Evolutionary conservation across 2,329 filamentous ascomycete genomes (phyloP).

Genomic region (Nemania diffusa): DNA sequence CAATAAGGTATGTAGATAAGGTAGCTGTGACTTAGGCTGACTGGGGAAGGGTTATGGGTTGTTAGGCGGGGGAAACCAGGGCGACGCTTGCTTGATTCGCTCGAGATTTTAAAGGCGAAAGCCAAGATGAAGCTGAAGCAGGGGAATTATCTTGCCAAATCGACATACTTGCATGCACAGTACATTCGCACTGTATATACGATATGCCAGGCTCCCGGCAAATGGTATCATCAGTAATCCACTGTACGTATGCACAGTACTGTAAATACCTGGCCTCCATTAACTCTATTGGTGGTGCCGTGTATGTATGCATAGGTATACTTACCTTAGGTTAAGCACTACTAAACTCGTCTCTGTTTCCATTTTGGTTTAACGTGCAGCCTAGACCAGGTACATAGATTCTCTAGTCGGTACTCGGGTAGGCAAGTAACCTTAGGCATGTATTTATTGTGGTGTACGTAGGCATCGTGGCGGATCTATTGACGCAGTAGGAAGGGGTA

Average conservation of each 20-base stretch:
- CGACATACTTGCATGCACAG: neutral
- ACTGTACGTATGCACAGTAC: neutral
- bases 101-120: constrained; percentile 18
- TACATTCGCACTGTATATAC: neutral
- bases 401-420: neutral
- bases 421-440: neutral
- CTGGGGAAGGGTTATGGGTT: constrained; percentile 5
- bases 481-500: constrained; percentile 14
- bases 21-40: constrained; percentile 9
- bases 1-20: neutral
- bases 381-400: neutral
- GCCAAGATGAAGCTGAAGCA: constrained; percentile 28
- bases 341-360: neutral
- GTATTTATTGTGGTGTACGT: neutral
- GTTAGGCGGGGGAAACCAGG: neutral
- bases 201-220: neutral
- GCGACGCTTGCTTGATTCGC: constrained; percentile 9
- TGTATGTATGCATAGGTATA: too few species aligned
- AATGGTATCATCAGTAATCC: neutral
- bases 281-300: neutral
- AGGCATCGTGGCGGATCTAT: neutral
- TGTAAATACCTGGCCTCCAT: neutral
- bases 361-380: neutral
- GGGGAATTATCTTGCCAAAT: constrained; percentile 12
- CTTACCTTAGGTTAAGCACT: constrained; percentile 4